Conservation (phyloP, 2,329 filamentous ascomycete species). For the Nemania abortiva region DNA sequence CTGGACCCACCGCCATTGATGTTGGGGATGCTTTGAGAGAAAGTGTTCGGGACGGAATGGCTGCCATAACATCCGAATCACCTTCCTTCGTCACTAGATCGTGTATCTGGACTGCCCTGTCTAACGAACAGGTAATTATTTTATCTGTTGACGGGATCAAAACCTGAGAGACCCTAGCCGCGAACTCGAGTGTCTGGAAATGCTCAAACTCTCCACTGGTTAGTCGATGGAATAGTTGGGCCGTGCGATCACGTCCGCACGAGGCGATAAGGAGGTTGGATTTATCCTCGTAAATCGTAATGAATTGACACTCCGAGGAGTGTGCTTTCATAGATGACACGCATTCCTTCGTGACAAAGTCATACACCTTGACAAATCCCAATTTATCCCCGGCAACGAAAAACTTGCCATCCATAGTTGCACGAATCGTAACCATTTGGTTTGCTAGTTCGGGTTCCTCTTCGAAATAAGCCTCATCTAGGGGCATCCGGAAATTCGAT, state of each 20-base stretch:
- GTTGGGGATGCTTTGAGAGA: slow-evolving; percentile 87
- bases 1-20: slow-evolving; percentile 79
- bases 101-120: slow-evolving; percentile 86
- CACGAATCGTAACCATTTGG: slow-evolving; percentile 69
- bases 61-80: slow-evolving; percentile 75
- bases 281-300: slow-evolving; percentile 76
- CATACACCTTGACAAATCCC: slow-evolving; percentile 81
- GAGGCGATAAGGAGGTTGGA: slow-evolving; percentile 78
- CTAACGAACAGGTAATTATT: slow-evolving; percentile 87
- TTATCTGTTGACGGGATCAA: slow-evolving; percentile 80
- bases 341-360: slow-evolving; percentile 70
- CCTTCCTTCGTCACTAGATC: slow-evolving; percentile 79
- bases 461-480: slow-evolving; percentile 71
- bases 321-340: slow-evolving; percentile 86
- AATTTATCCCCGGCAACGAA: slow-evolving; percentile 88
- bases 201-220: slow-evolving; percentile 74
- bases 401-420: slow-evolving; percentile 71
- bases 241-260: slow-evolving; percentile 88
- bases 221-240: slow-evolving; percentile 83
- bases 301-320: slow-evolving; percentile 83
- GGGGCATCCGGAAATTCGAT: slow-evolving; percentile 71
- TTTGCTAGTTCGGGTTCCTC: slow-evolving; percentile 67
- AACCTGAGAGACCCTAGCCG: slow-evolving; percentile 81
- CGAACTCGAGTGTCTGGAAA: slow-evolving; percentile 93
- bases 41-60: slow-evolving; percentile 80